phyloP scores from a whole-genome alignment of 163 green algal genomes.

The Trebouxia gelatinosa region DNA sequence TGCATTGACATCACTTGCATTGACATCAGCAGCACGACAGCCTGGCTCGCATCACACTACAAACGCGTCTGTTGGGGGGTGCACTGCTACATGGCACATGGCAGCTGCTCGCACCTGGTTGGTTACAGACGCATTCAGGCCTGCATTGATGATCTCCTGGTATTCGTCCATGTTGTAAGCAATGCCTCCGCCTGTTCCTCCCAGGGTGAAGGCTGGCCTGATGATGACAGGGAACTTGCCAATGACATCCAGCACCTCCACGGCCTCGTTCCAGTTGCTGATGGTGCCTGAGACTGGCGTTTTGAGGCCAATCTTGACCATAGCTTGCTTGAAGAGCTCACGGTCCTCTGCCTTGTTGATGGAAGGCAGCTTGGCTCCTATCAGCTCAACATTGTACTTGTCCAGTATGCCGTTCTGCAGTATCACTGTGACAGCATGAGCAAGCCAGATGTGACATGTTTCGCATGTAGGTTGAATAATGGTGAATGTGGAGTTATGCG shows the following conservation, averaged over 20 bases:
- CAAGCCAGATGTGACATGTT: too few relatives aligned
- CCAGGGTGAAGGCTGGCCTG: conserved; percentile 96
- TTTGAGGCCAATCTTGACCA: conserved; percentile 91
- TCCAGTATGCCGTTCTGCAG: conserved; percentile 76
- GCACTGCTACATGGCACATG: too few relatives aligned
- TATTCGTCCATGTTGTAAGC: conserved; percentile 99
- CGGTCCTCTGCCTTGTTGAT: conserved; percentile 99
- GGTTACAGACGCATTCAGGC: conserved; percentile 89
- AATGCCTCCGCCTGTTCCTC: conserved; percentile 94
- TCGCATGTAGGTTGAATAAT: too few relatives aligned
- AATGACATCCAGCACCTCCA: conserved; percentile 74
- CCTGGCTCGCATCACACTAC: too few relatives aligned
- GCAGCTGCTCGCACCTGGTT: conserved; percentile 79
- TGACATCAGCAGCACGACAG: too few relatives aligned
- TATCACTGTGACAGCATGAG: too few relatives aligned
- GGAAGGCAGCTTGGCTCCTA: conserved; percentile 96
- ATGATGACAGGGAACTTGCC: conserved; percentile 97
- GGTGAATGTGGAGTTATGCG: too few relatives aligned
- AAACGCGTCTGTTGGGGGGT: too few relatives aligned
- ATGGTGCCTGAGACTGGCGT: conserved; percentile 58
- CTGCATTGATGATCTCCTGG: conserved; percentile 71
- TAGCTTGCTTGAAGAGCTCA: conserved; percentile 95
- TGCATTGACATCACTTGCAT: too few relatives aligned
- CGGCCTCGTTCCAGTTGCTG: conserved; percentile 44
- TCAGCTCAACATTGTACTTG: conserved; percentile 96